Evolutionary conservation across 164 flowering plant genomes (phyloP).

Genomic region (Sextonia rubra): DNA sequence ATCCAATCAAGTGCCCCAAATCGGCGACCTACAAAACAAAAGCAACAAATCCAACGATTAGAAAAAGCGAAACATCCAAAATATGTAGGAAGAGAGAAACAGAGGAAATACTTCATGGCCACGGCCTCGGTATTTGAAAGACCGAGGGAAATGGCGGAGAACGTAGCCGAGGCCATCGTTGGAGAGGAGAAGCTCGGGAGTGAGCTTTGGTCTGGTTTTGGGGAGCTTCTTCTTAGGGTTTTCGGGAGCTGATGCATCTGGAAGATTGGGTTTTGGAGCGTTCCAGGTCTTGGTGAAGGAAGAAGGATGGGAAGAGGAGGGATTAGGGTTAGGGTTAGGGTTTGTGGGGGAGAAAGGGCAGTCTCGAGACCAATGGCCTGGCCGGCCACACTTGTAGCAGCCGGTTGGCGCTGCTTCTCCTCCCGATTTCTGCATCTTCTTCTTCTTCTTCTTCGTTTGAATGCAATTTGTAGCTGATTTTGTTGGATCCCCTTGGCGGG

Average conservation of each 20-base stretch:
- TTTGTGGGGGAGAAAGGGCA: slow-evolving; percentile 49
- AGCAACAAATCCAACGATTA: neutral
- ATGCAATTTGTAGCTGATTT: neutral
- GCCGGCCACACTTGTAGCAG: slow-evolving; percentile 95
- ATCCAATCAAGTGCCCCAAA: slow-evolving; percentile 55
- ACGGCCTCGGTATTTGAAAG: slow-evolving; percentile 75
- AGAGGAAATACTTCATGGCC: slow-evolving; percentile 66
- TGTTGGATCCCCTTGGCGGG: neutral
- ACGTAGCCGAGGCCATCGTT: slow-evolving; percentile 80
- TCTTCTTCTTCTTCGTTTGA: no score
- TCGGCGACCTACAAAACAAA: slow-evolving; percentile 47
- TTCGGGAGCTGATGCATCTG: slow-evolving; percentile 14
- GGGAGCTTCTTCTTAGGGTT: slow-evolving; percentile 56
- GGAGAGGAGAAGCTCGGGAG: slow-evolving; percentile 74
- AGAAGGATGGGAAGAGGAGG: slow-evolving; percentile 12
- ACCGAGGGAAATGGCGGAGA: slow-evolving; percentile 76
- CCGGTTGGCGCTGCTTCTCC: slow-evolving; percentile 64
- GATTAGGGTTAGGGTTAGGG: slow-evolving; percentile 23
- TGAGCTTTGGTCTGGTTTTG: slow-evolving; percentile 70
- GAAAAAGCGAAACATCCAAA: neutral
- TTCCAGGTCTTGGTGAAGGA: slow-evolving; percentile 1
- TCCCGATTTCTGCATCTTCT: slow-evolving; percentile 6
- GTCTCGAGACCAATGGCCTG: slow-evolving; percentile 99
- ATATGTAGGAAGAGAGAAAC: neutral
- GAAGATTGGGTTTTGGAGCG: slow-evolving; percentile 7